Evolutionary conservation across 176 grass and related monocot species (phyloP), one percentile per base, ranked within the genome.

Genomic region (Tuctoria greenei): DNA sequence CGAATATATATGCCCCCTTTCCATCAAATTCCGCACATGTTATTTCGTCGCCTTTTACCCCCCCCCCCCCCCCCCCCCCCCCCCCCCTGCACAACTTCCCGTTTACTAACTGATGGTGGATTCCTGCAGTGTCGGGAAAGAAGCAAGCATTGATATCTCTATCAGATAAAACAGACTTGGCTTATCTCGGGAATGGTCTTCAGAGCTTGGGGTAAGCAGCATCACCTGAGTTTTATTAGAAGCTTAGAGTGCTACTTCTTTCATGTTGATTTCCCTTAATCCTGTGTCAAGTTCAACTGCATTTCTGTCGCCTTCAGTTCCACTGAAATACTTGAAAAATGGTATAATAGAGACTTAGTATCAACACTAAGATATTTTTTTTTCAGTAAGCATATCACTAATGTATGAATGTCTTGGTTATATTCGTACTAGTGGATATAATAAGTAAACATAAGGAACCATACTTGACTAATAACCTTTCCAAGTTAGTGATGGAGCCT

Each of bases 91-190:
- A 20, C 25, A 18, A 0, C 16, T 45, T 25, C 1, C 8, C 4
- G 8, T 72, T 73, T 81, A 64, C 49, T 42, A 10, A 73, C 66
- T 78, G 26, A 36, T 61, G 15, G 5, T 27, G 11, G 40, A 17
- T 40, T 82, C 57, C 10, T 61, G 52, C 44, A 70, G 41, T 52
- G 34, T 68, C 63, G 87, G 84, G 84, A 46, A 23, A 57, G 16
- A 90, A 90, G 26, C 87, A 87, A 85, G 91, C 76, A 72, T 52
- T 85, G 78, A 90, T 93, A 77, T 93, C 87, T 4, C 63, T 93
- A 51, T 93, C 81, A 1, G 78, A 93, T 64, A 93, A 93, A 74
- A 84, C 77, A 10, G 84, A 85, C 21, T 70, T 93, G 76, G 69
- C 69, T 60, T 79, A 76, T 74, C 91, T 93, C 79, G 87, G 81